Conservation (phyloP, 2,329 filamentous ascomycete species). For the Pseudopithomyces chartarum region DNA sequence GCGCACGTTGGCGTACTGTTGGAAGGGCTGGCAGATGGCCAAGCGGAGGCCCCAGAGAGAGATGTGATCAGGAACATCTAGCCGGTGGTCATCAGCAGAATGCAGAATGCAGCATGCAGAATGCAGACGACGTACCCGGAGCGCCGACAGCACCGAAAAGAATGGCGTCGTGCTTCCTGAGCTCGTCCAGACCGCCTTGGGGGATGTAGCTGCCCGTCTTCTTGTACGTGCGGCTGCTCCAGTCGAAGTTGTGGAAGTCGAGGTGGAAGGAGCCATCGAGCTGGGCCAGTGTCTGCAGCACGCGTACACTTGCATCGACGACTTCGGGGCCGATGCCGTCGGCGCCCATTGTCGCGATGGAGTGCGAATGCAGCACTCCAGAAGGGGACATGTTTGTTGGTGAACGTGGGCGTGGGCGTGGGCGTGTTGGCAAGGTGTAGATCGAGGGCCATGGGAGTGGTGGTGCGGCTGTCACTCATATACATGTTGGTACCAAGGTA, state of each 20-base stretch:
- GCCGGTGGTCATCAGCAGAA: slow-evolving; percentile 15
- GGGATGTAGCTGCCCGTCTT: slow-evolving; percentile 69
- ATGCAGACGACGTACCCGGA: slow-evolving; percentile 48
- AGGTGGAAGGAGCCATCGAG: slow-evolving; percentile 63
- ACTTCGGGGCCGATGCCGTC: slow-evolving; percentile 75
- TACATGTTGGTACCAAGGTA: no score
- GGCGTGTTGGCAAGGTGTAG: background rate
- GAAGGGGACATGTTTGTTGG: slow-evolving; percentile 34
- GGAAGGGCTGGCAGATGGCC: slow-evolving; percentile 60
- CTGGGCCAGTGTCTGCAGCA: slow-evolving; percentile 60
- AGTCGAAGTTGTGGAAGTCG: slow-evolving; percentile 67
- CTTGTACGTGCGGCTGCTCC: slow-evolving; percentile 70
- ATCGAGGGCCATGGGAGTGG: background rate
- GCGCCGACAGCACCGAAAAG: slow-evolving; percentile 72
- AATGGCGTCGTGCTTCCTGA: slow-evolving; percentile 67
- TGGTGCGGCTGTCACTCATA: no score
- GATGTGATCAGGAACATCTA: slow-evolving; percentile 61
- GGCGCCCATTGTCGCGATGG: slow-evolving; percentile 61
- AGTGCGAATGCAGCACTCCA: slow-evolving; percentile 27
- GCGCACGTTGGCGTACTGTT: slow-evolving; percentile 63
- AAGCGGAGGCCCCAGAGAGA: slow-evolving; percentile 62
- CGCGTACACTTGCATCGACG: slow-evolving; percentile 65
- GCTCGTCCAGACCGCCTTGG: slow-evolving; percentile 61
- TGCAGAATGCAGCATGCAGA: background rate
- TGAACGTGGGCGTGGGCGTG: no score